Evolutionary conservation across 495 filamentous ascomycete genomes (phyloP).

Genomic region (Trichoderma reesei): DNA sequence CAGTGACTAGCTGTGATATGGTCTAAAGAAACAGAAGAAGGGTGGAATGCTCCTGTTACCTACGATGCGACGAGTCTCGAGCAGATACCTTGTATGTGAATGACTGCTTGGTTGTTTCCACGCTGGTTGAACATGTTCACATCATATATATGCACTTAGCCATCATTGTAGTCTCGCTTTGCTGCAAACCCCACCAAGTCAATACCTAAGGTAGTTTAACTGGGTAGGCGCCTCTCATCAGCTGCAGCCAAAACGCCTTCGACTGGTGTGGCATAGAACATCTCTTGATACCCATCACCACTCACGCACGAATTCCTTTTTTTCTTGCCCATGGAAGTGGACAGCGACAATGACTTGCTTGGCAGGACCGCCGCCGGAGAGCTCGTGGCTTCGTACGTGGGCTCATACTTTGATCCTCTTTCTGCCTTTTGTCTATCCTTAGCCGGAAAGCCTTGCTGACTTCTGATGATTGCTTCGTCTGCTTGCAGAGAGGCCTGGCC

Average conservation of each 20-base stretch:
- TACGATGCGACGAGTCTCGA: too few relatives aligned
- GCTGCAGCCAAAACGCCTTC: background rate
- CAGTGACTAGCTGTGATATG: too few relatives aligned
- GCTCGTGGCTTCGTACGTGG: slow-evolving; percentile 55
- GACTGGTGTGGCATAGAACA: background rate
- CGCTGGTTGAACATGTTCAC: too few relatives aligned
- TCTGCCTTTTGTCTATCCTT: background rate
- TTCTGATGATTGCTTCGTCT: background rate
- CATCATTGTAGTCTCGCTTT: too few relatives aligned
- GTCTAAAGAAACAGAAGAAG: too few relatives aligned
- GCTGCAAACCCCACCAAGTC: too few relatives aligned
- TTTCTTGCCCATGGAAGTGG: slow-evolving; percentile 29
- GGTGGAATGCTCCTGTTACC: too few relatives aligned
- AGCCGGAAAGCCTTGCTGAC: slow-evolving; percentile 10
- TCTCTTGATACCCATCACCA: background rate
- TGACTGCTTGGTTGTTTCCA: too few relatives aligned
- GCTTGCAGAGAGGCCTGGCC: slow-evolving; percentile 9
- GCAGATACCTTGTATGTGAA: too few relatives aligned
- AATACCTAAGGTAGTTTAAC: too few relatives aligned
- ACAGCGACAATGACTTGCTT: slow-evolving; percentile 53
- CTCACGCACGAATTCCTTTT: background rate
- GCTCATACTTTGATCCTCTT: background rate
- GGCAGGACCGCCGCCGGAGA: slow-evolving; percentile 54
- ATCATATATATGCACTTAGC: too few relatives aligned
- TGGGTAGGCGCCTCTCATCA: too few relatives aligned